Conservation (phyloP, 371 early-diverging fungal species). For the Basidiobolus heterosporus region DNA sequence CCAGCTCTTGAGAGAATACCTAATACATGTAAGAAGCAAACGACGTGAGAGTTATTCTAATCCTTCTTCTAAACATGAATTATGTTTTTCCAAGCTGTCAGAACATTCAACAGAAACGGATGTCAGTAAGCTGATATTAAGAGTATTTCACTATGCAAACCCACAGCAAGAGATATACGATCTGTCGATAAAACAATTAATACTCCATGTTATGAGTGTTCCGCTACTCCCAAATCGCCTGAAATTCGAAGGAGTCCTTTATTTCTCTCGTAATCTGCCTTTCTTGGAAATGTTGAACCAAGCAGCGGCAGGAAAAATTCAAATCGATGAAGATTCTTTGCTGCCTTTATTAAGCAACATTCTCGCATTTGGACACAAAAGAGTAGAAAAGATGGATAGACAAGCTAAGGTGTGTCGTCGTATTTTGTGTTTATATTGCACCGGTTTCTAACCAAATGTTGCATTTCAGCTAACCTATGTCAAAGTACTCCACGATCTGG, state of each 20-base stretch:
- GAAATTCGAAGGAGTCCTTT: slow-evolving; percentile 13
- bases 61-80: too few relatives aligned
- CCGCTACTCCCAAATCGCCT: slow-evolving; percentile 22
- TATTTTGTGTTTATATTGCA: background rate
- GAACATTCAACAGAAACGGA: too few relatives aligned
- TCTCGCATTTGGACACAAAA: slow-evolving; percentile 22
- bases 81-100: too few relatives aligned
- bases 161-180: background rate
- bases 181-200: slow-evolving; percentile 6
- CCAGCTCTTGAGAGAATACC: too few relatives aligned
- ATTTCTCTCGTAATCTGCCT: slow-evolving; percentile 17
- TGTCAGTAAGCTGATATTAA: too few relatives aligned
- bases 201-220: slow-evolving; percentile 16
- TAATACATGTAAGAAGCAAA: too few relatives aligned
- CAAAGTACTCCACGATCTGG: slow-evolving; percentile 7
- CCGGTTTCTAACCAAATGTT: background rate
- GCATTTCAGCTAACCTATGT: slow-evolving; percentile 8
- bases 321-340: background rate
- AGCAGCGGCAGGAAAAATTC: slow-evolving; percentile 8
- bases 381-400: slow-evolving; percentile 12
- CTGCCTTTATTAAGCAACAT: slow-evolving; percentile 20
- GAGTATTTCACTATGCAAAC: too few relatives aligned
- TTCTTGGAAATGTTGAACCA: slow-evolving; percentile 15
- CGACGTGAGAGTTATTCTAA: too few relatives aligned
- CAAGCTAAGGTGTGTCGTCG: background rate